These are phyloP conservation scores for Phytophthora fragariae DNA, from an alignment of 352 stramenopile species.

Conservation along the genomic window DNA sequence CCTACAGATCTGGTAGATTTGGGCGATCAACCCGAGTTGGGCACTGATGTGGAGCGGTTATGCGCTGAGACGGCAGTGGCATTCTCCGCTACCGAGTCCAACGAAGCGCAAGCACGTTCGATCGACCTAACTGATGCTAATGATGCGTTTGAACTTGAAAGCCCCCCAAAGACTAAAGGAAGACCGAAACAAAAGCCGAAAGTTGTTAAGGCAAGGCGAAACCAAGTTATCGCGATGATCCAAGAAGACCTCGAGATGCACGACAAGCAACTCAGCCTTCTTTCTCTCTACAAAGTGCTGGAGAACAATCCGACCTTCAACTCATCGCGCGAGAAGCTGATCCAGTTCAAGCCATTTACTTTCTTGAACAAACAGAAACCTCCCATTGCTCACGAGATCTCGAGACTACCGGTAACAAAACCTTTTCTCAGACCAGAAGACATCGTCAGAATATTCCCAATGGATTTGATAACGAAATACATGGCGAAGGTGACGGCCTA, in stretches of 20 bases:
- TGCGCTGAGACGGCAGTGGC: too few relatives aligned
- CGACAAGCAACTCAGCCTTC: conserved; percentile 8
- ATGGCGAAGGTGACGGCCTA: conserved; percentile 2
- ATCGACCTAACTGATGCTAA: too few relatives aligned
- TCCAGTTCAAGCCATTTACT: too few relatives aligned
- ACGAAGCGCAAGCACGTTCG: too few relatives aligned
- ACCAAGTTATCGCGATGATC: conserved; percentile 2
- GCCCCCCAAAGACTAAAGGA: too few relatives aligned
- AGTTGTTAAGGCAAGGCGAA: conserved; percentile 21
- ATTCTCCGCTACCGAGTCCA: too few relatives aligned
- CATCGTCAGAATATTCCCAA: conserved; percentile 2
- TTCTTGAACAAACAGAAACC: background rate
- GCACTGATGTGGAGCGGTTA: too few relatives aligned
- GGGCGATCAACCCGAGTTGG: too few relatives aligned
- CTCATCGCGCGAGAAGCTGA: background rate
- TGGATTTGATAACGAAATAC: conserved; percentile 9
- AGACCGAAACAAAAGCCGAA: conserved; percentile 15
- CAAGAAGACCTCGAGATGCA: conserved; percentile 13
- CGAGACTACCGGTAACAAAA: conserved; percentile 8
- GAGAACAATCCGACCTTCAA: conserved; percentile 1
- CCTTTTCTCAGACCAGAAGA: conserved; percentile 2
- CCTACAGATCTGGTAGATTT: too few relatives aligned
- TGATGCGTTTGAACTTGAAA: too few relatives aligned
- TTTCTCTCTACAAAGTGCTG: conserved; percentile 3
- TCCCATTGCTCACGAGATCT: conserved; percentile 1